Base-by-base conservation (phyloP, 2,329 filamentous ascomycete genomes). In the Sporothrix brasiliensis region DNA sequence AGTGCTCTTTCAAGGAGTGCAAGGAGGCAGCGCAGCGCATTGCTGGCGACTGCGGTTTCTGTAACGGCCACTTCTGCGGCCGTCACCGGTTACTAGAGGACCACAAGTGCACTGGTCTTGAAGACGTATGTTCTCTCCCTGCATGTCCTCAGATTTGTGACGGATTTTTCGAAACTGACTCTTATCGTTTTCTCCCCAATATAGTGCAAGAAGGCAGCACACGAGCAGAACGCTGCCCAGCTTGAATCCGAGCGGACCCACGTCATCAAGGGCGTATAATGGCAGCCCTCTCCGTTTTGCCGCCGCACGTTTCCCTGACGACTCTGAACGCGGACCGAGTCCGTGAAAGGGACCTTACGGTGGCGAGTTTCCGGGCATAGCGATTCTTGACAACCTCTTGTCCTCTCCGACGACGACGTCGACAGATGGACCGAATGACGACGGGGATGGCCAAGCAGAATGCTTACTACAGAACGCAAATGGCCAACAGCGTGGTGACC, bases 11-110 rank as follows among this genome's bases (percentile, higher is more conserved):
- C 84, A 94, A 94, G 82, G 90, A 93, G 76, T 98, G 95, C 88
- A 92, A 89, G 79, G 90, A 93, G 76, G 87, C 88, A 41, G 94
- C 93, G 19, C 94, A 97, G 81, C 91, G 92, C 74, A 97, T 99
- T 77, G 92, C 97, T 72, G 95, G 95, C 69, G 94, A 98, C 83
- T 99, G 95, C 82, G 91, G 89, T 73, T 98, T 98, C 85, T 99
- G 95, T 84, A 86, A 91, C 70, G 93, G 94, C 60, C 92, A 96
- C 79, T 98, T 92, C 85, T 99, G 95, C 82, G 92, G 92, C 76
- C 97, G 93, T 84, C 95, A 99, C 82, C 88, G 95, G 70, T 87
- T 98, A 82, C 82, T 98, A 74, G 95, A 99, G 81, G 92, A 94
- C 76, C 95, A 99, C 83, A 92, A 92, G 83, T 99, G 95, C 83